These are phyloP conservation scores for Glebionis coronaria DNA, from an alignment of 129 eudicot genomes.

Conservation along the genomic window DNA sequence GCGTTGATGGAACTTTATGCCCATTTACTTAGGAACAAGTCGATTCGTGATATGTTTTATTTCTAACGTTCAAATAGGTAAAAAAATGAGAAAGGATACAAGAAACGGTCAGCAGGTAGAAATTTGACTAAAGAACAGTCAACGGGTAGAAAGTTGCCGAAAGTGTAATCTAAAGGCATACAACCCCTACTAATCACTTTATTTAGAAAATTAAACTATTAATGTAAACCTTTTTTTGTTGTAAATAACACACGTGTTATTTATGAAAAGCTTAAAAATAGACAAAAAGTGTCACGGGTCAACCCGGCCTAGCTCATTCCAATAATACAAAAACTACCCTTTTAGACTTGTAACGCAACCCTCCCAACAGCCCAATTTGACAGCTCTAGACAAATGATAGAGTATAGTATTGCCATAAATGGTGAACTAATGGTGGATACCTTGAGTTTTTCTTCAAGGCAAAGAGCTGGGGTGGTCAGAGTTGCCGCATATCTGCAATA, in stretches of 20 bases:
- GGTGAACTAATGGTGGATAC: slow-evolving; percentile 29
- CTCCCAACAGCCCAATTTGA: neutral
- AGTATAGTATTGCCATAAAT: neutral
- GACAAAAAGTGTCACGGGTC: neutral
- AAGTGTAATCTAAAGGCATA: neutral
- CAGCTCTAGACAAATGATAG: neutral
- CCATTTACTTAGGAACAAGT: slow-evolving; percentile 1
- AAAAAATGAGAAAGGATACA: too few species aligned
- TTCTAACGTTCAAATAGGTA: neutral
- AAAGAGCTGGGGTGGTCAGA: slow-evolving; percentile 79
- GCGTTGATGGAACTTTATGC: neutral
- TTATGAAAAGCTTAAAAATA: neutral
- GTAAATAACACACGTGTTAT: too few species aligned
- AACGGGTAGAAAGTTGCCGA: neutral
- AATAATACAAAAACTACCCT: neutral
- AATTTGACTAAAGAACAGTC: neutral
- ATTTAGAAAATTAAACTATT: neutral
- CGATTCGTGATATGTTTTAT: neutral
- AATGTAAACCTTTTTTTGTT: too few species aligned
- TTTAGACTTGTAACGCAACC: too few species aligned
- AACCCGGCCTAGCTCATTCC: neutral
- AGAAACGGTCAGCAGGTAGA: neutral
- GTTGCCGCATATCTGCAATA: slow-evolving; percentile 66
- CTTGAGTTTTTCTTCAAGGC: slow-evolving; percentile 80
- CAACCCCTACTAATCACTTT: neutral